Base-by-base conservation (phyloP, 306 rosid genomes). In the Quercus cerris region DNA sequence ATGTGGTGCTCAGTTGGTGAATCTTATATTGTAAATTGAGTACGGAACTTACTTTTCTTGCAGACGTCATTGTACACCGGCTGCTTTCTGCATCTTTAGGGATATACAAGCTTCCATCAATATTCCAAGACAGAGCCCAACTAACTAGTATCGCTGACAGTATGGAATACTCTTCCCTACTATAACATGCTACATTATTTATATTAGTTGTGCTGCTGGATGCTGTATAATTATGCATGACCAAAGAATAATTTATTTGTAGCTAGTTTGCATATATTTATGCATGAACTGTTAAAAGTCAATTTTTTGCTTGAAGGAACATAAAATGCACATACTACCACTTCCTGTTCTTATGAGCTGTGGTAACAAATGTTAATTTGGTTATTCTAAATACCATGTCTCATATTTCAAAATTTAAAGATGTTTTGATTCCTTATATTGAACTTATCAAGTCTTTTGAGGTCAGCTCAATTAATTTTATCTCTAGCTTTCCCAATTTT, bases 31-130 rank as follows among this genome's bases (percentile, higher is more conserved):
- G 62, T 73, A 52, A 56, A 82, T 28, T 69, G 74, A 67, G 81
- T 73, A 55, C 1, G 35, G n/a, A 68, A 74, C 79, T 3, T 57
- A 77, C 23, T 72, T 78, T 83, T 61, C 66, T 71, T 75, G 85
- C 91, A 95, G 98, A 95, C 87, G 97, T 95, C 84, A 88, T 93
- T 75, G 98, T 89, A 70, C 99, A 95, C 88, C 87, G 99, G 82
- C 86, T 95, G 83, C 99, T 95, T 76, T 94, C 99, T 79, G 98
- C 98, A 57, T 90, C 99, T 41, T 71, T 95, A 82, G 96, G 91
- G 77, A 95, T 93, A 80, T 75, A 83, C 70, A 90, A 90, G 82
- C 89, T 95, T 77, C 98, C 99, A 0, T 14, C 90, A 46, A 71
- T 91, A 78, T 93, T 95, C 87, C 97, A 89, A 64, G 99, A 95